Evolutionary conservation across 1,284 basidiomycete species (phyloP).

Genomic region (Papiliotrema terrestris): DNA sequence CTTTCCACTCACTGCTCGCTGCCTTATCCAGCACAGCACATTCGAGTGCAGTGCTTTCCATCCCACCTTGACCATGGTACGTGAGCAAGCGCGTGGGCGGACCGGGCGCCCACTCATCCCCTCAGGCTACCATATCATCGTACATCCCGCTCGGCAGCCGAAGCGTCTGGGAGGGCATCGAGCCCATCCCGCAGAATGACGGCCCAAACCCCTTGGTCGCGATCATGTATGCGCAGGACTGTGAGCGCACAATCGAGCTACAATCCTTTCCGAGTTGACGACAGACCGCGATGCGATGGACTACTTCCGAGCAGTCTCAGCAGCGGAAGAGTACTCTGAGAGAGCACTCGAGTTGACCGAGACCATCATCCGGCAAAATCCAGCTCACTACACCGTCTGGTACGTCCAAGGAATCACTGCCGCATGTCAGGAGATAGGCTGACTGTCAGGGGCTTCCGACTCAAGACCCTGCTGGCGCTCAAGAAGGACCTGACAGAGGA

Average conservation of each 20-base stretch:
- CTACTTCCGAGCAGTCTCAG: slow-evolving; percentile 80
- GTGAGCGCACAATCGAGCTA: slow-evolving; percentile 57
- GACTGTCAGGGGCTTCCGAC: slow-evolving; percentile 58
- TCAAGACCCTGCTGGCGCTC: slow-evolving; percentile 70
- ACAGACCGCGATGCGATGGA: slow-evolving; percentile 86
- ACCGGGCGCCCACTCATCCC: no score
- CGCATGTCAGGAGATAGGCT: background rate
- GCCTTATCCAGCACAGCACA: no score
- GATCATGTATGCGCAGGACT: slow-evolving; percentile 81
- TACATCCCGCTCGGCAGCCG: slow-evolving; percentile 60
- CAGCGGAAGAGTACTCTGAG: slow-evolving; percentile 67
- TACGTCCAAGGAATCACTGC: slow-evolving; percentile 46
- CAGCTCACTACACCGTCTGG: slow-evolving; percentile 94
- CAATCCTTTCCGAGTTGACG: slow-evolving; percentile 3
- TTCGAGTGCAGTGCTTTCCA: background rate
- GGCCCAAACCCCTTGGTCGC: slow-evolving; percentile 70
- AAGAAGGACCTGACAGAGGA: slow-evolving; percentile 67
- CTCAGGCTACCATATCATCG: slow-evolving; percentile 2
- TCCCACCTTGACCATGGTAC: background rate
- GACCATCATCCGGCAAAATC: slow-evolving; percentile 77
- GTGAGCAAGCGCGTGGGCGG: background rate
- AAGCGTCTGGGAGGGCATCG: slow-evolving; percentile 73
- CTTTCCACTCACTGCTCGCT: no score
- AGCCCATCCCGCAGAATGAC: slow-evolving; percentile 77
- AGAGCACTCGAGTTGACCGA: slow-evolving; percentile 82